These are phyloP conservation scores for Cucurbita maxima DNA, from an alignment of 306 rosid genomes.

Conservation along the genomic window DNA sequence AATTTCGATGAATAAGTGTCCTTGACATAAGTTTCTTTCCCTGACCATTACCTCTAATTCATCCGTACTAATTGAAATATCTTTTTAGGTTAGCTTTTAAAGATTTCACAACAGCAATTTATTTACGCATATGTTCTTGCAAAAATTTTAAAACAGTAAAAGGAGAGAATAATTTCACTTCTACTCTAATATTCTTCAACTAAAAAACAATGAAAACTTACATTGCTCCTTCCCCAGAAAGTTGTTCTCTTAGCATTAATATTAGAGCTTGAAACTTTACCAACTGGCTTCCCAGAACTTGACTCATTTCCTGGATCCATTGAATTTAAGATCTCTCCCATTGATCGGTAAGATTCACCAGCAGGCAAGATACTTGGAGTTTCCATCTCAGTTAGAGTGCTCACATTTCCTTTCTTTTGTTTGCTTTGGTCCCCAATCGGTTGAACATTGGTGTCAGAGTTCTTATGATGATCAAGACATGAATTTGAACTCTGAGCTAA, in stretches of 20 bases:
- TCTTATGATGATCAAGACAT: conserved; percentile 24
- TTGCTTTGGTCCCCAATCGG: conserved; percentile 39
- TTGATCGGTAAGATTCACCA: conserved; percentile 57
- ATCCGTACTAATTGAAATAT: no score
- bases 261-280: conserved; percentile 44
- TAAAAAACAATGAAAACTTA: conserved; percentile 25
- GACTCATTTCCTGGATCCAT: conserved; percentile 67
- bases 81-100: neutral
- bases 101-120: neutral
- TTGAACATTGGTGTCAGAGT: conserved; percentile 28
- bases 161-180: neutral
- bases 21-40: neutral
- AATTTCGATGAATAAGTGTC: neutral
- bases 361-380: conserved; percentile 43
- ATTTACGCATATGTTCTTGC: neutral
- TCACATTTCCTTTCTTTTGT: conserved; percentile 38
- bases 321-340: conserved; percentile 81
- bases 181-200: neutral
- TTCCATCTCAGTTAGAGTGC: conserved; percentile 37
- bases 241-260: conserved; percentile 55
- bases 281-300: conserved; percentile 43
- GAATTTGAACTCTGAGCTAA: conserved; percentile 36
- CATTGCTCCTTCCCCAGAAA: conserved; percentile 97
- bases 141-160: neutral
- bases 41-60: neutral